Percentiles rank a stretch among this genome's conserved stretches.
Conservation (phyloP, 2,329 filamentous ascomycete species). For the Aspergillus piperis region DNA sequence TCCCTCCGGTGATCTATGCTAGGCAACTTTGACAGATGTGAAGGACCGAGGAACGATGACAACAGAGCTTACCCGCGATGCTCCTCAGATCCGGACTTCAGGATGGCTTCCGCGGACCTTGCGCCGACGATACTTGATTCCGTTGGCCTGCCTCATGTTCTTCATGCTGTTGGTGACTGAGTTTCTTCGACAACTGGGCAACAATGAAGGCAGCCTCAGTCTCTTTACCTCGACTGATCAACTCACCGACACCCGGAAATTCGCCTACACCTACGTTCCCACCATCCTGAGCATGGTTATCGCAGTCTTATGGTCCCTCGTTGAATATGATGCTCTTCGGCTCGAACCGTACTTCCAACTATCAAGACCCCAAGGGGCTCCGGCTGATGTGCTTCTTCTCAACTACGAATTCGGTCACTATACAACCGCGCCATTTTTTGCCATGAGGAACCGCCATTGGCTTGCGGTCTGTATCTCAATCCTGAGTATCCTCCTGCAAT, state of each 20-base stretch:
- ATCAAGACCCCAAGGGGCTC: conserved; percentile 6
- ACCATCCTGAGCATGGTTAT: conserved; percentile 8
- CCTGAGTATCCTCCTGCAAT: conserved; percentile 9
- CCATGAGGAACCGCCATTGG: conserved; percentile 10
- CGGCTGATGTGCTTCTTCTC: conserved; percentile 10
- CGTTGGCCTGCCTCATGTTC: conserved; percentile 5
- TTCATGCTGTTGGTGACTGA: conserved; percentile 6
- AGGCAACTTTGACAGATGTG: neutral
- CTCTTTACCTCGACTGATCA: conserved; percentile 7
- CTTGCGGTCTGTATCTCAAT: conserved; percentile 8
- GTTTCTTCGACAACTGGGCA: conserved; percentile 5
- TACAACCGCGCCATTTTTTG: conserved; percentile 9
- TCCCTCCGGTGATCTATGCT: neutral
- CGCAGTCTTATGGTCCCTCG: conserved; percentile 10
- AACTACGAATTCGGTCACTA: conserved; percentile 14
- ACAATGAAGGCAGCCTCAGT: conserved; percentile 4
- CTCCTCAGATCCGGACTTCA: conserved; percentile 2
- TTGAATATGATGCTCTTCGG: conserved; percentile 11
- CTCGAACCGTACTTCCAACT: conserved; percentile 12
- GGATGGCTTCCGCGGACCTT: conserved; percentile 12
- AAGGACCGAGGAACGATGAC: neutral
- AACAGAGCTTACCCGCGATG: neutral
- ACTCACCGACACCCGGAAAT: neutral
- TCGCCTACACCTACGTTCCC: conserved; percentile 11
- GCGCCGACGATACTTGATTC: conserved; percentile 7